Evolutionary conservation across 2,329 filamentous ascomycete species (phyloP), one percentile per base, ranked within the genome.

Genomic region (Sporothrix brunneoviolacea): DNA sequence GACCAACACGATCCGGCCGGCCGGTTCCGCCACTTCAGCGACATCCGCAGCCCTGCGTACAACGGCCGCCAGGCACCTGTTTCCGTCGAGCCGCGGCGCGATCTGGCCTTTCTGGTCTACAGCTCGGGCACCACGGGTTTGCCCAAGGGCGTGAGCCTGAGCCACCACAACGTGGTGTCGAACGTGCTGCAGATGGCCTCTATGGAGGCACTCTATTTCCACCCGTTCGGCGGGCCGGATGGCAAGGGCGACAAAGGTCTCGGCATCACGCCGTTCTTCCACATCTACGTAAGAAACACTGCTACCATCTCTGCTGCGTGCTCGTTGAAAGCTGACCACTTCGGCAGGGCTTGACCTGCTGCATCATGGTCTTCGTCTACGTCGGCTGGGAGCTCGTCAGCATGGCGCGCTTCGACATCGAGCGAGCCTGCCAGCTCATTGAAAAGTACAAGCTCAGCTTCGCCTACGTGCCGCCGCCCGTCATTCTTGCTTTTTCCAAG

Each of bases 131-230:
- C 91, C 0, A 96, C 91, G 0, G 91, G 91, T 2, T 71, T 90
- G 45, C 91, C 91, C 0, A 97, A 97, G 67, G 91, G 91, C 15
- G 91, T 96, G 13, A 86, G 88, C 79, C 73, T 96, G 28, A 86
- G 82, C 8, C 91, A 97, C 67, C 67, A 70, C 57, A 96, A 96
- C 64, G 83, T 95, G 53, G 79, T 94, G 10, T 71, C 88, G 53
- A 95, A 95, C 65, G 63, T 82, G 7, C 58, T 78, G 27, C 83
- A 87, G 67, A 62, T 75, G 24, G 64, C 65, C 1, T 61, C 67
- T 22, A 69, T 75, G 4, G 84, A 89, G 51, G 71, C 68, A 2
- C 70, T 69, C 0, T 73, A 80, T 38, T 64, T 87, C 49, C 71
- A 68, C 18, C 79, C 79, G 64, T 70, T 77, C 35, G 81, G 82